Conservation (phyloP, 2,329 filamentous ascomycete species). For the Calonectria pauciramosa region DNA sequence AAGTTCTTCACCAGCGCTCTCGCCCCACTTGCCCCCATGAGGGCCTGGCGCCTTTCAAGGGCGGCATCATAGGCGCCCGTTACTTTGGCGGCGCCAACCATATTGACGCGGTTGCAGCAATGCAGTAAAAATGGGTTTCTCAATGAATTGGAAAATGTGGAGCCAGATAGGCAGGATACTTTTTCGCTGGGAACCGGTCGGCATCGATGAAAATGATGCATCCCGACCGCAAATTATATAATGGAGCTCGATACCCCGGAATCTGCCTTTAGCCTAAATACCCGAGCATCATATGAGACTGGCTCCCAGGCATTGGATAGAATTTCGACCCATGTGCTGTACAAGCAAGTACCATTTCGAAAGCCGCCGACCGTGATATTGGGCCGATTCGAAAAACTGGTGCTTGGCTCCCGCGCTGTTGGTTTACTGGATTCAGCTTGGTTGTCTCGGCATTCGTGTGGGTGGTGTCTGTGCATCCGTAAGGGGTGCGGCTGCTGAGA, state of each 20-base stretch:
- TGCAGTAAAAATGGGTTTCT: background rate
- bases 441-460: background rate
- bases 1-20: constrained; percentile 70
- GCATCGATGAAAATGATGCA: background rate
- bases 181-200: background rate
- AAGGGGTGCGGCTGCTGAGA: background rate
- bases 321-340: background rate
- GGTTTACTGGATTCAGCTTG: background rate
- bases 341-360: background rate
- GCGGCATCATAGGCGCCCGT: constrained; percentile 62
- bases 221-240: constrained; percentile 10
- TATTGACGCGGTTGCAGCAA: background rate
- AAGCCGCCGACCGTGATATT: background rate
- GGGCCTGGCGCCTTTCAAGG: constrained; percentile 63
- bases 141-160: background rate
- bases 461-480: background rate
- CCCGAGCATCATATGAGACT: constrained; percentile 11
- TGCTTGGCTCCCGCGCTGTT: background rate
- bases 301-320: background rate
- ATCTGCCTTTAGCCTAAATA: constrained; percentile 15
- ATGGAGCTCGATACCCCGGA: background rate
- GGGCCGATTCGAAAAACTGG: background rate
- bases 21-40: constrained; percentile 67
- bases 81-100: constrained; percentile 17
- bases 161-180: background rate